Evolutionary conservation across 2,329 filamentous ascomycete species (phyloP), one percentile per base, ranked within the genome.

Genomic region (Penicillium brasilianum): DNA sequence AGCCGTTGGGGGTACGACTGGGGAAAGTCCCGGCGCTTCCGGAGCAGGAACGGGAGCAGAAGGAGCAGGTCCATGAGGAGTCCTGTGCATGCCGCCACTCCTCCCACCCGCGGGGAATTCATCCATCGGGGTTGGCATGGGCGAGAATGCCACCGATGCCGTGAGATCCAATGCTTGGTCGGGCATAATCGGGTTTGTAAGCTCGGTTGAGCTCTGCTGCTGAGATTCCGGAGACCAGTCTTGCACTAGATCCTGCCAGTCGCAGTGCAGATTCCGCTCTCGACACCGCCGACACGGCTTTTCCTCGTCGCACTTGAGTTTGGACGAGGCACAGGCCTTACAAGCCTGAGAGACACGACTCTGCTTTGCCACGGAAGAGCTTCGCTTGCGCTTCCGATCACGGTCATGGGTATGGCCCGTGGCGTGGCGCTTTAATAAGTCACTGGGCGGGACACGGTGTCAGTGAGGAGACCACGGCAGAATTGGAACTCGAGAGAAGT

Each of bases 271-370:
- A 64, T 78, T 77, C 64, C 82, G 83, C 66, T 82, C 82, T 43
- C 73, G 77, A 70, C 83, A 85, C 49, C 83, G 75, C 62, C 76
- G 81, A 67, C 83, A 85, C 8, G 83, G 83, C 71, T 85, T 85
- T 49, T 81, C 77, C 63, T 85, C 83, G 61, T 84, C 82, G 62
- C 83, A 85, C 66, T 83, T 82, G 20, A 85, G 73, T 66, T 85
- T 83, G 2, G 81, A 79, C 22, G 78, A 76, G 22, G 83, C 82
- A 62, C 83, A 85, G 5, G 80, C 76, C 60, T 82, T 82, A 62
- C 83, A 85, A 0, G 83, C 83, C 68, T 84, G 82, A 5, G 77
- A 80, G 4, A 82, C 80, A 7, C 80, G 74, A 11, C 71, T 70
- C 48, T 67, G 70, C 44, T 71, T 72, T 30, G 66, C 34, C n/a